These are phyloP conservation scores for Aspergillus sp. DNA, from an alignment of 2,329 filamentous ascomycete species.

Conservation along the genomic window DNA sequence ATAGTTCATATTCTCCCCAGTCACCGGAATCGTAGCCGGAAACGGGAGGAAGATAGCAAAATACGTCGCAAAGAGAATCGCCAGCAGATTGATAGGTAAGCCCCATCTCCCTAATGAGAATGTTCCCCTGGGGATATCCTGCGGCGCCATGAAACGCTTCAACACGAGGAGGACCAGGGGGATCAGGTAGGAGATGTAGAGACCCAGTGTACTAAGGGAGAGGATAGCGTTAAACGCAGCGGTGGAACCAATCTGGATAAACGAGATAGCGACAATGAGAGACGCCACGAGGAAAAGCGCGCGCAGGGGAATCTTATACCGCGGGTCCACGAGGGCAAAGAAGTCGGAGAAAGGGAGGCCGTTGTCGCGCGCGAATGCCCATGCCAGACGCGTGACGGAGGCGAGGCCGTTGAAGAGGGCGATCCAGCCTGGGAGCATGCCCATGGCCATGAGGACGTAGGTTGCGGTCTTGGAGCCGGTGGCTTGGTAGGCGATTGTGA, in stretches of 20 bases:
- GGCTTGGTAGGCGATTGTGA: conserved; percentile 51
- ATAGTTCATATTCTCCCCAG: conserved; percentile 36
- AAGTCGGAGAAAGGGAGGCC: conserved; percentile 40
- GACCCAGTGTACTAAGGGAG: conserved; percentile 48
- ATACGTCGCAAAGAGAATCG: conserved; percentile 31
- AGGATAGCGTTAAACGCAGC: conserved; percentile 54
- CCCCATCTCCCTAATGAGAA: conserved; percentile 32
- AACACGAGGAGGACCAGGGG: conserved; percentile 34
- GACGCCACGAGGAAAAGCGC: conserved; percentile 29
- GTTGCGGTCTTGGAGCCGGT: conserved; percentile 41
- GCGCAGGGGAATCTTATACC: conserved; percentile 42
- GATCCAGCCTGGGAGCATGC: conserved; percentile 25
- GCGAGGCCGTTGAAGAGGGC: conserved; percentile 28
- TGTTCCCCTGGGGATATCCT: conserved; percentile 25
- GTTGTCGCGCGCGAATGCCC: conserved; percentile 46
- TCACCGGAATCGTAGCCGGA: conserved; percentile 31
- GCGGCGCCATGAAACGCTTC: conserved; percentile 16
- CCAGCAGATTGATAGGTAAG: conserved; percentile 26
- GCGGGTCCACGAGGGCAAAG: conserved; percentile 27
- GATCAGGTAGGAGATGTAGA: conserved; percentile 54
- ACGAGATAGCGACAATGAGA: conserved; percentile 30
- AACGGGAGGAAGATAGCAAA: conserved; percentile 33
- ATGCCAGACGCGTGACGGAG: conserved; percentile 42
- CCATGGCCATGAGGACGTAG: conserved; percentile 43
- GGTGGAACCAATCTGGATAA: conserved; percentile 51